Conservation (phyloP, 225 moss, liverwort and hornwort species). For the Antitrichia curtipendula region DNA sequence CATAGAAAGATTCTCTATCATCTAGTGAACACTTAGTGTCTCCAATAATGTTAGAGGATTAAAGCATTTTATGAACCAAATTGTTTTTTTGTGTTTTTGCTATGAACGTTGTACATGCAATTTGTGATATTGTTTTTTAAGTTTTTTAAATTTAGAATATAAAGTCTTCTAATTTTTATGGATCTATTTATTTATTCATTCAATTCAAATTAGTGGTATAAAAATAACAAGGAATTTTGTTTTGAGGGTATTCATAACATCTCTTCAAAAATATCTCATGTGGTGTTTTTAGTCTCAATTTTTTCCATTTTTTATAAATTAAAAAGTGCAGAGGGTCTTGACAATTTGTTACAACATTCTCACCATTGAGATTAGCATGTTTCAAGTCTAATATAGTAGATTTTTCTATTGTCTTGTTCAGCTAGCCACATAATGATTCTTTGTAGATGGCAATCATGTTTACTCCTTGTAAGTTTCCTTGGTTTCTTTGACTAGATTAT, state of each 20-base stretch:
- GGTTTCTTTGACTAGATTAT: no score
- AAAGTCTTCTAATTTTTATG: neutral
- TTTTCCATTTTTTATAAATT: neutral
- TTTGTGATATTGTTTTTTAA: neutral
- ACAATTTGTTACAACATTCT: accelerated
- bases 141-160: neutral
- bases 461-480: no score
- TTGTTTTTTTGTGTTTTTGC: neutral
- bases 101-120: neutral
- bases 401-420: neutral
- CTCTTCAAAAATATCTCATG: neutral
- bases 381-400: neutral
- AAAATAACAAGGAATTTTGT: neutral
- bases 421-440: neutral
- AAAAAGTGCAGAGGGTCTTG: accelerated
- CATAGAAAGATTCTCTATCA: no score
- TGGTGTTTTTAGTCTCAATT: neutral
- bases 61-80: neutral
- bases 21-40: no score
- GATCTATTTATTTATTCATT: neutral
- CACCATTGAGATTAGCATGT: neutral
- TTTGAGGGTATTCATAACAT: neutral
- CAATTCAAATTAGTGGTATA: neutral
- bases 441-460: no score
- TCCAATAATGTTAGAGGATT: no score